These are phyloP conservation scores for Nitzschia sp. DNA, from an alignment of 108 stramenopile species.

Conservation along the genomic window DNA sequence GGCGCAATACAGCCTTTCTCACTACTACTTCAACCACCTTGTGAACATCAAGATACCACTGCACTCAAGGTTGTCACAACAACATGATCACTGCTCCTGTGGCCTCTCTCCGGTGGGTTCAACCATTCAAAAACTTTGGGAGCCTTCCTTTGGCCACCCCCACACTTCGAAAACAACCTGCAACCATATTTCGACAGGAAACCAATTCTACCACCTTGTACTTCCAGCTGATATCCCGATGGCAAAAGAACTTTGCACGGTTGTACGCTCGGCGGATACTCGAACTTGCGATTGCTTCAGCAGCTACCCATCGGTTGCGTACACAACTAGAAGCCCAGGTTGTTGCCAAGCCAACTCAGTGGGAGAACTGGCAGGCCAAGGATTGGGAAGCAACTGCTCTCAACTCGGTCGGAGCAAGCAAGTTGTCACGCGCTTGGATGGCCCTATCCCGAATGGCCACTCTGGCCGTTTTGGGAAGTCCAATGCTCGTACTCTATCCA, in stretches of 20 bases:
- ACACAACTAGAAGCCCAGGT: constrained; percentile 30
- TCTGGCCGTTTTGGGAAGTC: constrained; percentile 41
- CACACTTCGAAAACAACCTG: no score
- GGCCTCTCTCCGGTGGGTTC: no score
- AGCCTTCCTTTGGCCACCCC: no score
- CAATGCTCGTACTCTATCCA: constrained; percentile 45
- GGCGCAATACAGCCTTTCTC: no score
- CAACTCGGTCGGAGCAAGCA: constrained; percentile 45
- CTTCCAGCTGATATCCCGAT: constrained; percentile 17
- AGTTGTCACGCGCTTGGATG: constrained; percentile 39
- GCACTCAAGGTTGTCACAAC: no score
- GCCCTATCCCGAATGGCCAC: constrained; percentile 40
- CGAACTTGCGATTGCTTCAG: constrained; percentile 43
- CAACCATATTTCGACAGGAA: not conserved
- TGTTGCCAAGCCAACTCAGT: constrained; percentile 42
- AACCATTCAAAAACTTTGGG: no score
- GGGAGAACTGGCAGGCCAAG: constrained; percentile 43
- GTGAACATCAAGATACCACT: no score
- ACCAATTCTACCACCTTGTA: constrained; percentile 8
- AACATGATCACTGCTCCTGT: no score
- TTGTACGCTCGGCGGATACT: constrained; percentile 70
- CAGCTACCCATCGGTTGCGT: constrained; percentile 16
- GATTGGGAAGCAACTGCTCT: constrained; percentile 60
- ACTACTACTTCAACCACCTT: no score
- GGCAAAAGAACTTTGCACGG: constrained; percentile 51